These are phyloP conservation scores for Botrytis medusae DNA, from an alignment of 2,329 filamentous ascomycete genomes.

Conservation along the genomic window DNA sequence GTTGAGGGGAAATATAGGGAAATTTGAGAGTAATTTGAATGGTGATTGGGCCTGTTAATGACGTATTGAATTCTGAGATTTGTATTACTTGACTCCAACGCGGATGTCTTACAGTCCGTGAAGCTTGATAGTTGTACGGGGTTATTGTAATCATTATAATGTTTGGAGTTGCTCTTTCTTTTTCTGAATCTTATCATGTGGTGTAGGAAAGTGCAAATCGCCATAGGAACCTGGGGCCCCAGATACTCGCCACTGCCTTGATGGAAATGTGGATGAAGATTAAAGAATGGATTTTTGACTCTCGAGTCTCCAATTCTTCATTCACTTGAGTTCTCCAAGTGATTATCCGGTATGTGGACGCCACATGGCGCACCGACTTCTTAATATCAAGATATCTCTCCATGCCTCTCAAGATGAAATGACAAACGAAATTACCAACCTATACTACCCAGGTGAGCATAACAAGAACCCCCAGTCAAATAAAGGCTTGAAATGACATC, in stretches of 20 bases:
- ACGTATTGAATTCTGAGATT: slow-evolving; percentile 13
- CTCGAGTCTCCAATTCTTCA: neutral
- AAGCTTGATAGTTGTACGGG: neutral
- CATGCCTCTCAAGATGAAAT: neutral
- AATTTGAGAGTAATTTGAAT: slow-evolving; percentile 7
- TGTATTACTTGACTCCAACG: neutral
- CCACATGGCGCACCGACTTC: neutral
- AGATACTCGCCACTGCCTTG: slow-evolving; percentile 2
- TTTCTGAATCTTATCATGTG: neutral
- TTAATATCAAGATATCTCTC: neutral
- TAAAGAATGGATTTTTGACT: neutral
- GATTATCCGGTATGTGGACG: neutral
- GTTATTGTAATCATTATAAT: neutral
- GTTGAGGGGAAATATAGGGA: neutral
- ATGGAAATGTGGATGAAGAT: neutral
- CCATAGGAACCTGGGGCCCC: neutral
- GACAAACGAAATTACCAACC: neutral
- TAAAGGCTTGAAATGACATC: neutral
- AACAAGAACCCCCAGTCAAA: neutral
- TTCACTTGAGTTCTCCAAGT: neutral
- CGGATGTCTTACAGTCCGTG: slow-evolving; percentile 8
- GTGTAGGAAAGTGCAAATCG: slow-evolving; percentile 4
- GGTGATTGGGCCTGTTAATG: slow-evolving; percentile 6
- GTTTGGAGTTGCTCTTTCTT: slow-evolving; percentile 13
- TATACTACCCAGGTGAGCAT: neutral